Evolutionary conservation across 208 protist species (phyloP), one percentile per base, ranked within the genome.

Genomic region (Leishmania aethiopica): DNA sequence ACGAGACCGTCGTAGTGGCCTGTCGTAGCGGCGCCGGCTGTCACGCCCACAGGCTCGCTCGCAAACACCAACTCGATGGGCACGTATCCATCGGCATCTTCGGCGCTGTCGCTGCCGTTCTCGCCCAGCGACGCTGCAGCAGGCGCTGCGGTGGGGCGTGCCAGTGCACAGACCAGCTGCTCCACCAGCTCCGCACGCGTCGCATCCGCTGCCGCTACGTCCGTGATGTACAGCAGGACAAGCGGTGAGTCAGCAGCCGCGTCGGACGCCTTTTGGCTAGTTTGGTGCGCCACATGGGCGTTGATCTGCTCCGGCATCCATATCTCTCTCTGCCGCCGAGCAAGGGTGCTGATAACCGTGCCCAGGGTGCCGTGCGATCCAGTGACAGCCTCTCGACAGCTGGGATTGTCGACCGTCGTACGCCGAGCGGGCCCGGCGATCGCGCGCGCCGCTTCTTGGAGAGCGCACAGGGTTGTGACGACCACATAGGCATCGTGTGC

Each of bases 21-120:
- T 32, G 71, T 8, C 32, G 51, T 71, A 22, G 45, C 57, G 28
- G 67, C 60, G 25, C 42, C 28, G 22, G 40, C 17, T 8, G 3
- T 3, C 25, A 51, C 7, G 22, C 35, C 11, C 35, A 15, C 22
- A 73, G 42, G 10, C 42, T 51, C 69, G 35, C 69, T 49, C 22
- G 84, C 79, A 53, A 87, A 90, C 11, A 92, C 75, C 11, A 91
- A 53, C 71, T 95, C 91, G 49, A 95, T 75, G 0, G 84, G 81
- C 3, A 78, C 25, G 28, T 75, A 74, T 8, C 37, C 8, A 8
- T 75, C 74, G 19, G 13, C 76, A 1, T 78, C 73, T 15, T 79
- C 77, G 8, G 70, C 59, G 15, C 70, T 64, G 35, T 37, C 69
- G 22, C 79, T 80, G 8, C 25, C 37, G 22, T 77, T 74, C 40